Evolutionary conservation across 441 rosid species (phyloP).

Genomic region (Aleurites moluccanus): DNA sequence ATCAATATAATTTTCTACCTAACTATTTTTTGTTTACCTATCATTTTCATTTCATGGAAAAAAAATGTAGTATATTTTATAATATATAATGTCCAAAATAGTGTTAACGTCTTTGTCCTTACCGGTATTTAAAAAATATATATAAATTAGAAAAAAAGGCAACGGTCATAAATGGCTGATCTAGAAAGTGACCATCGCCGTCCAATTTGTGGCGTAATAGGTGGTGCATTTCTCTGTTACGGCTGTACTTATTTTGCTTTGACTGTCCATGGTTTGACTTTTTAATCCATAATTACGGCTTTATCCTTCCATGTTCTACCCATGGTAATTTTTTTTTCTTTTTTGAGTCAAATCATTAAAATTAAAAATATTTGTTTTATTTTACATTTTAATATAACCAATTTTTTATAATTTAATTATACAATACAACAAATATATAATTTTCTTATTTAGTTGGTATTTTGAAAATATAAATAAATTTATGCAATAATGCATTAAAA

Average conservation of each 20-base stretch:
- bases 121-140: background rate
- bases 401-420: too few relatives aligned
- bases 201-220: background rate
- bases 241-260: background rate
- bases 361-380: too few relatives aligned
- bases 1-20: too few relatives aligned
- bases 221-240: background rate
- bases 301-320: background rate
- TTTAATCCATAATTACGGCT: background rate
- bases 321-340: too few relatives aligned
- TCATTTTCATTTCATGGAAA: too few relatives aligned
- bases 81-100: background rate
- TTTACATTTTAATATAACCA: too few relatives aligned
- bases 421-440: too few relatives aligned
- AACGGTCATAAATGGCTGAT: constrained; percentile 15
- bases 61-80: too few relatives aligned
- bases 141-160: background rate
- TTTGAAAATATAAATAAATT: too few relatives aligned
- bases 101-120: background rate
- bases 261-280: background rate
- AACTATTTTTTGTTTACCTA: too few relatives aligned
- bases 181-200: background rate
- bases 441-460: too few relatives aligned
- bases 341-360: background rate
- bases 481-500: too few relatives aligned